Evolutionary conservation across 2,329 filamentous ascomycete genomes (phyloP), one percentile per base, ranked within the genome.

Genomic region (Fusarium sp.): DNA sequence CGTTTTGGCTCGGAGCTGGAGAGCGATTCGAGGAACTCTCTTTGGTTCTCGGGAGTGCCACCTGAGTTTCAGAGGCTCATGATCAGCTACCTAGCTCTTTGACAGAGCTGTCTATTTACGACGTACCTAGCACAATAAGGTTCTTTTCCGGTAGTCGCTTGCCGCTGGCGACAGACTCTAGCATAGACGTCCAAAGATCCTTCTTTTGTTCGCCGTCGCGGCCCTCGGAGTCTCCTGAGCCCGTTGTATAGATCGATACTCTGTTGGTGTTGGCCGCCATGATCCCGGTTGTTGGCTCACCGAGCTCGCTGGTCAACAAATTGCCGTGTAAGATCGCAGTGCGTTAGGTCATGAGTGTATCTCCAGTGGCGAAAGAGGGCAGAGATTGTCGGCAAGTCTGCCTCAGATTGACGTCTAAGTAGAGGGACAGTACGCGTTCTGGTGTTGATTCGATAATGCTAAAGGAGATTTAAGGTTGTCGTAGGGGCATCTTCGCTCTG

Each of bases 181-280:
- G 88, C 93, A 98, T 94, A 50, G 94, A 95, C 70, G 93, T 95
- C 96, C 96, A 98, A 83, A 98, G 92, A 81, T 97, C 94, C 84
- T 94, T 94, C 85, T 94, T 95, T 73, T 92, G 92, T 77, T 93
- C 92, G 83, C 86, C 89, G 84, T 89, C 88, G 74, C 87, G 88
- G 77, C 84, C 84, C 55, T 90, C 89, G 65, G 86, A 85, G n/a
- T 83, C 82, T 68, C 87, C 87, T 74, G 86, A 90, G 74, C 83
- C 88, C 77, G 84, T 84, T 70, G 88, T 91, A 84, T 88, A 89
- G 78, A 85, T 90, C 68, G 89, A 90, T 80, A 86, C 85, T 77
- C 89, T 85, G 79, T 90, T 89, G 70, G 84, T 82, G 79, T 85
- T 88, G 76, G 83, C 81, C 77, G 87, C 84, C 87, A 89, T 89